These are phyloP conservation scores for Trypanosoma platydactyli DNA, from an alignment of 208 protist genomes.

Conservation along the genomic window DNA sequence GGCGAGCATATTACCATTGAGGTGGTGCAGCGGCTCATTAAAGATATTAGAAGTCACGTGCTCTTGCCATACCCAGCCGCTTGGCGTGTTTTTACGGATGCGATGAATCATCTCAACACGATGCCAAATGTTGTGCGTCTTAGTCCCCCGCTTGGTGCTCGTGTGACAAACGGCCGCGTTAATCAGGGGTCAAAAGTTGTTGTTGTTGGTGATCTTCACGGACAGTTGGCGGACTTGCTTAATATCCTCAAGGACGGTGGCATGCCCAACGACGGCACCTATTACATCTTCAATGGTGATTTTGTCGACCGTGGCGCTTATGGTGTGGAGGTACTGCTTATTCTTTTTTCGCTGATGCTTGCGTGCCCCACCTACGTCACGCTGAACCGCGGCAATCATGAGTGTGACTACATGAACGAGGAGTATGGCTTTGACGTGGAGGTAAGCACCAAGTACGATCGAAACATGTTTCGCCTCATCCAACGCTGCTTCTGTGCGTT, in stretches of 20 bases:
- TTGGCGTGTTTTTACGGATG: slow-evolving; percentile 84
- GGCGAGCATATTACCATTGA: slow-evolving; percentile 68
- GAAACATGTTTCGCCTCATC: slow-evolving; percentile 85
- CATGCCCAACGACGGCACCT: slow-evolving; percentile 76
- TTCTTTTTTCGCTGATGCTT: slow-evolving; percentile 96
- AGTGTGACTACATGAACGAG: slow-evolving; percentile 93
- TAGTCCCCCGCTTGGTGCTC: slow-evolving; percentile 65
- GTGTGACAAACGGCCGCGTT: slow-evolving; percentile 66
- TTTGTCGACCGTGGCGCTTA: slow-evolving; percentile 97
- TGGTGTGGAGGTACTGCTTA: slow-evolving; percentile 95
- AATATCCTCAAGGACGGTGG: slow-evolving; percentile 82
- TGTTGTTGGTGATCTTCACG: slow-evolving; percentile 89
- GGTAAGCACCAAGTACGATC: slow-evolving; percentile 97
- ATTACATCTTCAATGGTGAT: slow-evolving; percentile 95
- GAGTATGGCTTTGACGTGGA: slow-evolving; percentile 99
- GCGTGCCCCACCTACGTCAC: slow-evolving; percentile 92
- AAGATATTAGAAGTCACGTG: slow-evolving; percentile 66
- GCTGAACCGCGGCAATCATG: slow-evolving; percentile 96
- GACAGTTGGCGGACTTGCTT: slow-evolving; percentile 83
- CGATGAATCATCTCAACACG: slow-evolving; percentile 82
- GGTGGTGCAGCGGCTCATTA: slow-evolving; percentile 69
- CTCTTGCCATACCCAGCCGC: slow-evolving; percentile 78
- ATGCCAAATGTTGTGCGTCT: slow-evolving; percentile 83
- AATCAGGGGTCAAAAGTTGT: slow-evolving; percentile 84
- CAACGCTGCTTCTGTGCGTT: slow-evolving; percentile 89